phyloP scores from a whole-genome alignment of 2,329 filamentous ascomycete genomes.

The Fusarium penzigii region DNA sequence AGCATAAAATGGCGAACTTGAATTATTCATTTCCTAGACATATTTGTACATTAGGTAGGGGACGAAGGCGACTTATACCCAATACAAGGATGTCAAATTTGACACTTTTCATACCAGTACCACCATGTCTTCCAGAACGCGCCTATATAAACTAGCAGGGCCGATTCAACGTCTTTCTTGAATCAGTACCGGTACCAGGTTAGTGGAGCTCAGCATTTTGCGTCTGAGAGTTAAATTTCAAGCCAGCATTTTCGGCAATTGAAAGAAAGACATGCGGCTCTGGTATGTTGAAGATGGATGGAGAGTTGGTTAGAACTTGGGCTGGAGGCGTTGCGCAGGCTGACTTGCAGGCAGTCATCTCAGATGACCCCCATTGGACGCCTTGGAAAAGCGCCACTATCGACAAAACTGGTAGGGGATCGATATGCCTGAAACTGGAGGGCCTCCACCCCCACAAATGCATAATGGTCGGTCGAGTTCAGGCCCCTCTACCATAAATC shows the following conservation, averaged over 20 bases:
- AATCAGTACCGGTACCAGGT: too few species aligned
- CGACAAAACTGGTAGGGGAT: not conserved
- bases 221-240: too few species aligned
- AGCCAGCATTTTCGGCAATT: too few species aligned
- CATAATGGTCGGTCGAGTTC: too few species aligned
- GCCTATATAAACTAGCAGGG: too few species aligned
- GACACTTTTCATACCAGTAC: not conserved
- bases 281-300: not conserved
- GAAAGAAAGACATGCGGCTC: too few species aligned
- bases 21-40: not conserved
- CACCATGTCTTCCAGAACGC: too few species aligned
- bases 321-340: not conserved
- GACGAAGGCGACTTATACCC: not conserved
- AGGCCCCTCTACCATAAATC: too few species aligned
- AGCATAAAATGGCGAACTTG: too few species aligned
- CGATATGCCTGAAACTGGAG: slow-evolving; percentile 1
- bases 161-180: too few species aligned
- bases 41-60: not conserved
- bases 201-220: too few species aligned
- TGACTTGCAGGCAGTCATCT: not conserved
- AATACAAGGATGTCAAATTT: not conserved
- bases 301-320: not conserved
- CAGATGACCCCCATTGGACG: not conserved
- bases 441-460: slow-evolving; percentile 16
- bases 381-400: not conserved